A percentile compares a stretch with the other conserved stretches of the same genome.
Conservation (phyloP, 108 stramenopile genomes). For the Stephanodiscus minutulus region DNA sequence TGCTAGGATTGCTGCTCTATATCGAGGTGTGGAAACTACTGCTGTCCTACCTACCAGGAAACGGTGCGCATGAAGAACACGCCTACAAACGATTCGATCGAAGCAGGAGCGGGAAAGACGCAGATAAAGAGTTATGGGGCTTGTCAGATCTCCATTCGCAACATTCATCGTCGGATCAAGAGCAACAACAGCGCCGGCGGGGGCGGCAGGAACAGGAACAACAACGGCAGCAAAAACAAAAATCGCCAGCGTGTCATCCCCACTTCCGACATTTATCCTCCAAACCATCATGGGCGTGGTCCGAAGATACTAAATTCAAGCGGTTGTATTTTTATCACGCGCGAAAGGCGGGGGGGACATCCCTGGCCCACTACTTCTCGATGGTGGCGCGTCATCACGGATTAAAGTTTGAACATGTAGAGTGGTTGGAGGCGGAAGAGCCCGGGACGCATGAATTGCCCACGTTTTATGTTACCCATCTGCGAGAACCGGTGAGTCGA, state of each 20-base stretch:
- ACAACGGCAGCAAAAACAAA: not conserved
- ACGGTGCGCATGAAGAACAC: not conserved
- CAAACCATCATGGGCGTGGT: constrained; percentile 9
- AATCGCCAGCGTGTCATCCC: constrained; percentile 35
- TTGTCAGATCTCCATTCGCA: not conserved
- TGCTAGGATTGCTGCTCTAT: not conserved
- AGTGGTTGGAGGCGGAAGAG: constrained; percentile 24
- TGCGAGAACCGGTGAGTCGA: constrained; percentile 40
- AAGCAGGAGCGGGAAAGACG: not conserved
- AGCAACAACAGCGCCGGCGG: not conserved
- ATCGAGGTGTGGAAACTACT: not conserved
- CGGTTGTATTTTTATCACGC: constrained; percentile 38
- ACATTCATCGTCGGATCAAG: not conserved
- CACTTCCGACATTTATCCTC: constrained; percentile 20
- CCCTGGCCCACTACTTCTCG: constrained; percentile 18
- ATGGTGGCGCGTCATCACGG: constrained; percentile 38
- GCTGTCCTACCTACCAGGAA: not conserved
- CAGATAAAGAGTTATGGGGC: too few relatives aligned
- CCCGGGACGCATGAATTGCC: constrained; percentile 29
- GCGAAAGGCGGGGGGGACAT: constrained; percentile 24
- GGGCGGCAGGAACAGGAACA: not conserved
- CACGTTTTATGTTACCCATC: constrained; percentile 44
- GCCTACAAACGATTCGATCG: not conserved
- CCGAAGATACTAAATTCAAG: constrained; percentile 24
- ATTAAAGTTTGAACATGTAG: constrained; percentile 16